These are phyloP conservation scores for Hyaloscypha variabilis DNA, from an alignment of 495 filamentous ascomycete genomes.

Conservation along the genomic window DNA sequence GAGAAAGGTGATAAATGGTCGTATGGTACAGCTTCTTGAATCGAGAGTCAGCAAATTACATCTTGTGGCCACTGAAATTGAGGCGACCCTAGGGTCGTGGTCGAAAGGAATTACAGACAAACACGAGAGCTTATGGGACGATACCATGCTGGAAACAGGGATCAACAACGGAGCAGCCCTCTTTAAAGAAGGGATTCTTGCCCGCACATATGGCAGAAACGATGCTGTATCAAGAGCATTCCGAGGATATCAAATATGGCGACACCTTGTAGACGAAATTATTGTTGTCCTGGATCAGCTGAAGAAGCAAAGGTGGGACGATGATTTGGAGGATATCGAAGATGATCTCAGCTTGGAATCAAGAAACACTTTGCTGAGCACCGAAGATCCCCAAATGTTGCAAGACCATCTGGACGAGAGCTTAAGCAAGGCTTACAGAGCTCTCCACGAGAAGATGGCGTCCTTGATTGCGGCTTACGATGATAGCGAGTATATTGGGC, in stretches of 20 bases:
- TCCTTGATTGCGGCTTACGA: constrained; percentile 46
- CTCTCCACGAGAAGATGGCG: constrained; percentile 59
- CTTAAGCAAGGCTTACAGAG: constrained; percentile 57
- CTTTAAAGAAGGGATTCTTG: constrained; percentile 46
- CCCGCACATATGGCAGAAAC: constrained; percentile 64
- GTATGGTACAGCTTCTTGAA: constrained; percentile 61
- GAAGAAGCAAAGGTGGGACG: constrained; percentile 70
- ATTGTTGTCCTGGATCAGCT: constrained; percentile 66
- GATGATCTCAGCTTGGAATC: constrained; percentile 74
- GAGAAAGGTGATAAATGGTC: constrained; percentile 66
- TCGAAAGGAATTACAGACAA: constrained; percentile 46
- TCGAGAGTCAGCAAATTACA: constrained; percentile 58
- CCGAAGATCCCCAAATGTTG: constrained; percentile 70
- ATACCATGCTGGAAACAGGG: constrained; percentile 49
- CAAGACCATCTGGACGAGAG: constrained; percentile 60
- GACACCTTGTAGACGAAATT: constrained; percentile 60
- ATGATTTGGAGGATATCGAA: constrained; percentile 72
- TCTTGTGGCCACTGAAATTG: constrained; percentile 58
- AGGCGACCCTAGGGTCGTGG: constrained; percentile 55
- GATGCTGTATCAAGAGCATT: constrained; percentile 62
- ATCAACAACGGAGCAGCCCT: constrained; percentile 44
- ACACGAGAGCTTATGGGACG: constrained; percentile 62
- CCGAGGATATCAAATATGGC: constrained; percentile 68
- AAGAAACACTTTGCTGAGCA: constrained; percentile 63
- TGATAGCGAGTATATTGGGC: constrained; percentile 46